Evolutionary conservation across 2,329 filamentous ascomycete species (phyloP).

Genomic region (Aspergillus sp.): DNA sequence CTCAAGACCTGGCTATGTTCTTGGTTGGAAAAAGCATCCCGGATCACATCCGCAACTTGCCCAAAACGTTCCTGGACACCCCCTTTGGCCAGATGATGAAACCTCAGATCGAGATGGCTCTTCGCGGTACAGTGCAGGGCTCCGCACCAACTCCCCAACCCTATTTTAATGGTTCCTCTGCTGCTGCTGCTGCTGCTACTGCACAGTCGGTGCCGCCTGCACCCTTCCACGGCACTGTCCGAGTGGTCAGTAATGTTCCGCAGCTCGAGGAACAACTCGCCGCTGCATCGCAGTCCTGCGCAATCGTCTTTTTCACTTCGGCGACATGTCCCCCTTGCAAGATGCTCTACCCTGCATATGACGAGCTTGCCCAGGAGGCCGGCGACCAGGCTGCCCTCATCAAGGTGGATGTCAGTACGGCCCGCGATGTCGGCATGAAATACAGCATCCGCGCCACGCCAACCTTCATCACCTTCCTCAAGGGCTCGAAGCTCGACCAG

Average conservation of each 20-base stretch:
- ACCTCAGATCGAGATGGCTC: conserved; percentile 68
- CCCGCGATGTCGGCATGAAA: conserved; percentile 61
- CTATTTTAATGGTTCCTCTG: neutral
- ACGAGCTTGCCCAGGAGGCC: conserved; percentile 73
- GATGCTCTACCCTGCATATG: conserved; percentile 75
- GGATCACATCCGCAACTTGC: conserved; percentile 79
- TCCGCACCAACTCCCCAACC: conserved; percentile 35
- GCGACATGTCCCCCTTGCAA: conserved; percentile 84
- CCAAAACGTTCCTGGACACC: conserved; percentile 78
- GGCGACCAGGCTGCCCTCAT: conserved; percentile 69
- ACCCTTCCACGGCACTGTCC: conserved; percentile 51
- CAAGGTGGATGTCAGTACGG: conserved; percentile 75
- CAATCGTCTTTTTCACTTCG: conserved; percentile 89
- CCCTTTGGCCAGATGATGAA: conserved; percentile 86
- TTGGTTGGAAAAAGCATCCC: conserved; percentile 86
- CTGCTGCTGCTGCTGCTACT: conserved; percentile 17
- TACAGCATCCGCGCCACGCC: conserved; percentile 76
- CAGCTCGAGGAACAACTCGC: conserved; percentile 63
- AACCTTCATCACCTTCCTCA: conserved; percentile 83
- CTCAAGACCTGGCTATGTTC: conserved; percentile 87
- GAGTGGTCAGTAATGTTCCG: conserved; percentile 57
- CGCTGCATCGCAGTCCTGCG: conserved; percentile 64
- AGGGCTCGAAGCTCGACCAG: conserved; percentile 70
- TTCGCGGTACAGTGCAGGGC: conserved; percentile 63
- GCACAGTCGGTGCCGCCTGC: conserved; percentile 15